These are phyloP conservation scores for Penicillium sp. DNA, from an alignment of 2,329 filamentous ascomycete genomes.

Conservation along the genomic window DNA sequence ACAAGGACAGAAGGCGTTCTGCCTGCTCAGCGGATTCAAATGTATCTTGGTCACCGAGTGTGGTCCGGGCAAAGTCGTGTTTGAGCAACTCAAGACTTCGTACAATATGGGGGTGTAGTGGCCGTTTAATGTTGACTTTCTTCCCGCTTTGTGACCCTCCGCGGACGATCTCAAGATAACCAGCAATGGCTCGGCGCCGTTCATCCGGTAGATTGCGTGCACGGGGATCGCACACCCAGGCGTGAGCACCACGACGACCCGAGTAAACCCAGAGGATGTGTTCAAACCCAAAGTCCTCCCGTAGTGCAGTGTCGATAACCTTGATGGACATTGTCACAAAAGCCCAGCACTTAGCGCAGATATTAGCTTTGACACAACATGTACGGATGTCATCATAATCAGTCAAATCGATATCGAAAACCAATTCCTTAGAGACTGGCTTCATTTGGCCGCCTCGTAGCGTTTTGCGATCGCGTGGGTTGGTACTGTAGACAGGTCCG, in stretches of 20 bases:
- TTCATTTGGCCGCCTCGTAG: constrained; percentile 76
- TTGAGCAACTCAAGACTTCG: constrained; percentile 84
- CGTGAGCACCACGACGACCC: constrained; percentile 91
- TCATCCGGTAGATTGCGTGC: constrained; percentile 82
- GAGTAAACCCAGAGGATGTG: constrained; percentile 99
- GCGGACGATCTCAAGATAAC: constrained; percentile 85
- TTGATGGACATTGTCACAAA: constrained; percentile 99
- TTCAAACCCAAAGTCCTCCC: constrained; percentile 93
- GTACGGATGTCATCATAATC: constrained; percentile 97
- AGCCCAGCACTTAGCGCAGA: constrained; percentile 91
- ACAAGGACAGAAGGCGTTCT: constrained; percentile 74
- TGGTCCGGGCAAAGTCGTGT: constrained; percentile 76
- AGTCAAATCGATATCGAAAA: constrained; percentile 99
- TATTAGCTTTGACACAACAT: constrained; percentile 89
- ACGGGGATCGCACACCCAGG: constrained; percentile 92
- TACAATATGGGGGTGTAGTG: constrained; percentile 82
- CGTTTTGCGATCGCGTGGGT: constrained; percentile 89
- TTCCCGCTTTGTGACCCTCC: constrained; percentile 84
- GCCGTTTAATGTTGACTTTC: constrained; percentile 77
- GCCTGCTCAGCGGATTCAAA: constrained; percentile 70
- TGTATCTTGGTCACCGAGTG: constrained; percentile 81
- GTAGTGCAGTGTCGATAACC: constrained; percentile 78
- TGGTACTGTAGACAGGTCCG: constrained; percentile 91
- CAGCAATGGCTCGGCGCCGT: constrained; percentile 77
- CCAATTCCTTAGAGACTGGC: constrained; percentile 86